Evolutionary conservation across 1,284 basidiomycete species (phyloP).

Genomic region (Melampsora americana): DNA sequence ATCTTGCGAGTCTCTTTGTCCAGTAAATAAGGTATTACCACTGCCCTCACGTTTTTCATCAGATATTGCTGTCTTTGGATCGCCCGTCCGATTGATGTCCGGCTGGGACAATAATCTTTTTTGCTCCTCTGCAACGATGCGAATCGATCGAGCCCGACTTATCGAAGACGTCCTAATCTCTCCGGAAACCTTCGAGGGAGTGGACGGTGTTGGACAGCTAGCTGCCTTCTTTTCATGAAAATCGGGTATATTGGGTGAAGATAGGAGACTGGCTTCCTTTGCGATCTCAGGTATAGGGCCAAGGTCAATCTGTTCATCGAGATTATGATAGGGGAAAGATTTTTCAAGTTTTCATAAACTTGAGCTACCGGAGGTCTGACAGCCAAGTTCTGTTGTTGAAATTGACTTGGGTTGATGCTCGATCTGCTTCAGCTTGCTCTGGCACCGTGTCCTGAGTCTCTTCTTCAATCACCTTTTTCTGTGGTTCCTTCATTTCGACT

Average conservation of each 20-base stretch:
- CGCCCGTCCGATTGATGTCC: slow-evolving; percentile 70
- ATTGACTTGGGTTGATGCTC: background rate
- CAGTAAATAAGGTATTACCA: slow-evolving; percentile 54
- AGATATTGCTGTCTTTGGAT: slow-evolving; percentile 82
- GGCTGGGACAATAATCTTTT: no score
- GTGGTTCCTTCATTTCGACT: no score
- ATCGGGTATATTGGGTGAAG: no score
- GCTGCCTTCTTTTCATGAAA: slow-evolving; percentile 59
- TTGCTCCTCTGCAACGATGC: background rate
- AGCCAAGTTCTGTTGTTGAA: slow-evolving; percentile 51
- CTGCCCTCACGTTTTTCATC: no score
- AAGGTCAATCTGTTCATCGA: slow-evolving; percentile 92
- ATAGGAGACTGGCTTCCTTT: no score
- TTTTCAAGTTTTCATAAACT: slow-evolving; percentile 86
- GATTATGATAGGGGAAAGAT: slow-evolving; percentile 93
- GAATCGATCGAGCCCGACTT: background rate
- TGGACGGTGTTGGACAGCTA: slow-evolving; percentile 17
- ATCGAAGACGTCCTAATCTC: slow-evolving; percentile 50
- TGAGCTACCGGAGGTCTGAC: slow-evolving; percentile 87
- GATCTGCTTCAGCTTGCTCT: no score
- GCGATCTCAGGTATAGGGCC: slow-evolving; percentile 60
- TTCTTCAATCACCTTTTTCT: no score
- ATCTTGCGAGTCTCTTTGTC: slow-evolving; percentile 44
- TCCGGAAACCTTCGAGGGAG: background rate
- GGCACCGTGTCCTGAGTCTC: no score